Base-by-base conservation (phyloP, 2,329 filamentous ascomycete species). In the Paecilomyces formosus region DNA sequence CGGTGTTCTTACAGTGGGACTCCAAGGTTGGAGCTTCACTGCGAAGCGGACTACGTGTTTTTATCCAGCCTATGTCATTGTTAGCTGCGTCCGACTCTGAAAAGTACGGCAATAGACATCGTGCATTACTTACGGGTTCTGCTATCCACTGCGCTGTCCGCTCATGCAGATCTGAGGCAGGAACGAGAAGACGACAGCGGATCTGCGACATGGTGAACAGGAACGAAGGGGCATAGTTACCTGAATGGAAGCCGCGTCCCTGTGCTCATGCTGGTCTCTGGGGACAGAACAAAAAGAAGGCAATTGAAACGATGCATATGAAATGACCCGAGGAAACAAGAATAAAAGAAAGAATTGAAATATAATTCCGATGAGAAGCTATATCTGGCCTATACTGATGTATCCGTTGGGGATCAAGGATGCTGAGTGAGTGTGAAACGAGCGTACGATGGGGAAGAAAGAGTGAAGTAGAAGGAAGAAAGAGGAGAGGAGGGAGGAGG, bases 141-240 rank as follows among this genome's bases (percentile, higher is more conserved):
- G 61, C 64, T 62, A 64, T 63, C 62, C 60, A 62, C 62, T 64
- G 60, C 60, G 55, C 39, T 45, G 60, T 53, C 58, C 64, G 24
- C 49, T 54, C 39, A 52, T 55, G 54, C 58, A 62, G 6, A 53
- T 4, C 6, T 59, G 33, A 12, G 60, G 62, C 49, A 63, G 59
- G 28, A 22, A 35, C 28, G 15, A 3, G 24, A 6, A 26, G 6
- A 26, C 24, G 33, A n/a, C 22, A 13, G 55, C 61, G 58, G 15
- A 33, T 28, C 39, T 45, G 18, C 18, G n/a, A 18, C 39, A 45
- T 21, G 39, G 39, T 45, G 39, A 45, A n/a, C 39, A 45, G 39
- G 39, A n/a, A 2, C 39, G 8, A 45, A 3, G 39, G 39, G 39
- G 15, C n/a, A 45, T 45, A 45, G 39, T 45, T 45, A 45, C 39